phyloP scores from a whole-genome alignment of 441 rosid genomes.

The Populus hybrid region DNA sequence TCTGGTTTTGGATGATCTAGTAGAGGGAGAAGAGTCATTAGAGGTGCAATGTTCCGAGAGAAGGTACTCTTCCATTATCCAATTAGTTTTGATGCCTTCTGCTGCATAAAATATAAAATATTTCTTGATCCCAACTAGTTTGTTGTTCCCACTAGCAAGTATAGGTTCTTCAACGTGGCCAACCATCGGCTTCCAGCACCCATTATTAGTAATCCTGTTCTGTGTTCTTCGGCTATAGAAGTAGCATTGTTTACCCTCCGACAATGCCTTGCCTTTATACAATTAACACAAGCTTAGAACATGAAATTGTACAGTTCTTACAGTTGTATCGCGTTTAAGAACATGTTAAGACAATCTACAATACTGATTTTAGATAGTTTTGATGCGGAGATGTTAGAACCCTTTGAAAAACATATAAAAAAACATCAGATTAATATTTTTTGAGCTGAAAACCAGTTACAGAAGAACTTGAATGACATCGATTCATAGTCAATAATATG shows the following conservation, averaged over 20 bases:
- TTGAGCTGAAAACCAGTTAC: too few relatives aligned
- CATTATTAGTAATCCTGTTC: slow-evolving; percentile 55
- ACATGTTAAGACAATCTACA: too few relatives aligned
- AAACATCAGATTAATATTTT: too few relatives aligned
- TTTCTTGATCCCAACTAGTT: slow-evolving; percentile 64
- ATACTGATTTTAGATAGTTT: too few relatives aligned
- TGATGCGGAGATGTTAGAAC: too few relatives aligned
- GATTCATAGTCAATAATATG: too few relatives aligned
- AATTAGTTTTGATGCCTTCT: slow-evolving; percentile 52
- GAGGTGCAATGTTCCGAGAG: slow-evolving; percentile 37
- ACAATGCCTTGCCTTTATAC: slow-evolving; percentile 65
- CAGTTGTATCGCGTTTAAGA: too few relatives aligned
- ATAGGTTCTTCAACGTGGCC: slow-evolving; percentile 58
- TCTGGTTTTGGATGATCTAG: slow-evolving; percentile 44
- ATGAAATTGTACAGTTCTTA: too few relatives aligned
- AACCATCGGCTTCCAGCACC: slow-evolving; percentile 64
- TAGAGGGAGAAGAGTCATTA: neutral
- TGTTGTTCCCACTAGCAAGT: slow-evolving; percentile 30
- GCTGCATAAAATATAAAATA: slow-evolving; percentile 49
- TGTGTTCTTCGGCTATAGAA: slow-evolving; percentile 66
- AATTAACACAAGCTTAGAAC: too few relatives aligned
- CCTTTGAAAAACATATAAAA: too few relatives aligned
- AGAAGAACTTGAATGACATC: too few relatives aligned
- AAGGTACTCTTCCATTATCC: slow-evolving; percentile 83
- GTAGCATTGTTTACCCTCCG: slow-evolving; percentile 81